phyloP scores from a whole-genome alignment of 352 stramenopile species.

The Pythium phragmiticola region DNA sequence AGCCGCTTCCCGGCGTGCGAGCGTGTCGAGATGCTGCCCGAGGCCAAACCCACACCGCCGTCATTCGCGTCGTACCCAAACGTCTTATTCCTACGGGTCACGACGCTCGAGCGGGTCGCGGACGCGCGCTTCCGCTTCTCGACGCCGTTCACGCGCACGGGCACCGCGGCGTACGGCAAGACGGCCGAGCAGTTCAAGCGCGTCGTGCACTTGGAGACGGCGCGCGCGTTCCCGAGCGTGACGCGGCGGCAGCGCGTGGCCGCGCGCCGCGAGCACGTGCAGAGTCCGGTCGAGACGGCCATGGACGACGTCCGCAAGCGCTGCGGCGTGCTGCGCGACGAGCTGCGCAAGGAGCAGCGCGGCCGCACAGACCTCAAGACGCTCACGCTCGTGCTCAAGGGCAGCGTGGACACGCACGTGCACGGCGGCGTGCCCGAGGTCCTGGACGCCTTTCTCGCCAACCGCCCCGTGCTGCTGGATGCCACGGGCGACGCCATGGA shows the following conservation, averaged over 20 bases:
- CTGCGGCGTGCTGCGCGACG: conserved; percentile 45
- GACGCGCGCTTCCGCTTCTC: conserved; percentile 41
- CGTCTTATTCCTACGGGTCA: conserved; percentile 62
- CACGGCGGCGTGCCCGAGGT: conserved; percentile 75
- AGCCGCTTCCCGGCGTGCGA: conserved; percentile 55
- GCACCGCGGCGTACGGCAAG: conserved; percentile 54
- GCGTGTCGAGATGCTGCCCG: conserved; percentile 54
- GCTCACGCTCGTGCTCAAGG: conserved; percentile 75
- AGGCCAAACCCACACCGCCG: conserved; percentile 41
- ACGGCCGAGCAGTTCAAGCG: conserved; percentile 74
- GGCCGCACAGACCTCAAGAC: conserved; percentile 65
- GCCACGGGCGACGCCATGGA: conserved; percentile 37
- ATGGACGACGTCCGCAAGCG: conserved; percentile 80
- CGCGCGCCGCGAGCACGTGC: conserved; percentile 39
- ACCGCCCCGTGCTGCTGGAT: conserved; percentile 30
- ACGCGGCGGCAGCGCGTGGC: conserved; percentile 48
- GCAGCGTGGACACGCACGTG: conserved; percentile 78
- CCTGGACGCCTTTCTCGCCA: conserved; percentile 60
- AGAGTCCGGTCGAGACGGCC: conserved; percentile 68
- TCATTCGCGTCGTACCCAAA: conserved; percentile 44
- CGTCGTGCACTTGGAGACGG: conserved; percentile 47
- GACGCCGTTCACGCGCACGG: conserved; percentile 46
- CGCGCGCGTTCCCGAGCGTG: conserved; percentile 45
- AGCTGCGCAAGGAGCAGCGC: conserved; percentile 51
- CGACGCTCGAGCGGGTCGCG: conserved; percentile 16